Base-by-base conservation (phyloP, 306 rosid species). In the Corylus heterophylla region DNA sequence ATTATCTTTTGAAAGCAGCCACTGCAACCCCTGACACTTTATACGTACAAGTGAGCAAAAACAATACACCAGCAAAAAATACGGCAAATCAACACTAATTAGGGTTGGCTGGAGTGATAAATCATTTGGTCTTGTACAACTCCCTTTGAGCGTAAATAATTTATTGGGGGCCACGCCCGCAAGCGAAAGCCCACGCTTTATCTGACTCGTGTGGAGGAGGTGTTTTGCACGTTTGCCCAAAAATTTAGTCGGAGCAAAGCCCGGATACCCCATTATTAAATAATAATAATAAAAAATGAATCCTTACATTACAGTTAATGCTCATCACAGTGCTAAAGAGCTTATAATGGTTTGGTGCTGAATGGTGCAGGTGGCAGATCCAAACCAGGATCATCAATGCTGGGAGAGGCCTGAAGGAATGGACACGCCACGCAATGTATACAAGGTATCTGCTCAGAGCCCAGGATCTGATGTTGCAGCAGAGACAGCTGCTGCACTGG, bases 371-470 rank as follows among this genome's bases (percentile, higher is more conserved):
- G 98, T 94, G 69, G 97, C 90, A 85, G 97, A 92, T 31, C 89
- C 97, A 45, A 92, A 89, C 74, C 63, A 76, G 84, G 98, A 94
- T 74, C 98, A 94, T 54, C 71, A 7, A 22, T 92, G 98, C 79
- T 92, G 98, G 98, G 97, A 94, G 85, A 90, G 98, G 86, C 97
- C 97, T 0, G 98, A 94, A 79, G 97, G 92, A 73, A 94, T 90
- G 97, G 97, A 92, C 83, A 92, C 98, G 0, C 92, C 94, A 0
- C 88, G 98, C 11, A 86, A 76, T 11, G 97, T 86, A 18, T 94
- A 94, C 77, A 92, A 88, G 79, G 89, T 94, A 18, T 83, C 92
- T 2, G 18, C 92, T 73, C 89, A 89, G 81, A 92, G 76, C 61
- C 97, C 98, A 48, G 97, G 98, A 4, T 92, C 98, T 1, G 97